Base-by-base conservation (phyloP, 441 rosid species). In the Viola pubescens region DNA sequence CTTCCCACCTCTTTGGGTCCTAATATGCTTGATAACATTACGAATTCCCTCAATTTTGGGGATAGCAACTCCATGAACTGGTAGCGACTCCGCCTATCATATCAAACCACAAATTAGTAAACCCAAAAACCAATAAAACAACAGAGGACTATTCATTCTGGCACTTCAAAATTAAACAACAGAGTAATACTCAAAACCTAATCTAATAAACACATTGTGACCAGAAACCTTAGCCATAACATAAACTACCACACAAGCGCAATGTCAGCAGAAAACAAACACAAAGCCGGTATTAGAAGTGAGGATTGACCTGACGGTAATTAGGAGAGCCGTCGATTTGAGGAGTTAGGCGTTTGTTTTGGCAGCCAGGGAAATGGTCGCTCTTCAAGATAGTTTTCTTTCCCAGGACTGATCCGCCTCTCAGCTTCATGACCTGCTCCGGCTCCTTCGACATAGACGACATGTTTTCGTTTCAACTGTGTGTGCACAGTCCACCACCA, bases 321-420 rank as follows among this genome's bases (percentile, higher is more conserved):
- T 94, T 94, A 9, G 99, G 97, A 74, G 99, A 97, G 61, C 99
- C 99, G 49, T 94, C 97, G 79, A 94, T 94, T 63, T 85, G 88
- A 42, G 96, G 95, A 58, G 86, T 70, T 74, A 90, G 72, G 37
- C 99, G 96, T 70, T 88, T 94, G 59, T 90, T 94, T 56, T 90
- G 99, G 68, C 99, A 94, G 19, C 97, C 97, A 13, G 99, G 99
- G 68, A 90, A 90, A 70, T 90, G 99, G 79, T 94, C 99, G 75
- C 95, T 86, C 78, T 94, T 94, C 50, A 90, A 91, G 70, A 90
- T 90, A 72, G 99, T 90, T 74, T 84, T 87, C 85, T 86, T 94
- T 11, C 96, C 99, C 38, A 94, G 77, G 52, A 94, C 99, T 46
- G 99, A 94, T 70, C 97, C 99, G 56, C 82, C 99, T 77, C 99